Percentiles rank a stretch among this genome's conserved stretches.
Evolutionary conservation across 148 eudicot genomes (phyloP).

Genomic region (Nepenthes mirabilis): DNA sequence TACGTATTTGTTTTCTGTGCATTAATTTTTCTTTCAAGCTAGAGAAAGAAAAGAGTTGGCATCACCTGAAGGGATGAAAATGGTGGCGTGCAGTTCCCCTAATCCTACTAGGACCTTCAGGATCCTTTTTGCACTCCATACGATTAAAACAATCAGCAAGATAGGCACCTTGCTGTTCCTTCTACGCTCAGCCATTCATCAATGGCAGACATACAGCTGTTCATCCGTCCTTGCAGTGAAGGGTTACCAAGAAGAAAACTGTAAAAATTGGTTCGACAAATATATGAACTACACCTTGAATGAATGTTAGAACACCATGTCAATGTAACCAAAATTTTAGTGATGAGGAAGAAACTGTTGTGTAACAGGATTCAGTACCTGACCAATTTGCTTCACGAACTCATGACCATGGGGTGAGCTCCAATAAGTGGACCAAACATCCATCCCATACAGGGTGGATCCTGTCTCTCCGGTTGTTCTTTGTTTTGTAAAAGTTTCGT

Average conservation of each 20-base stretch:
- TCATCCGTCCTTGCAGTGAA: slow-evolving; percentile 15
- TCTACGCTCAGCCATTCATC: slow-evolving; percentile 68
- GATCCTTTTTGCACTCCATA: neutral
- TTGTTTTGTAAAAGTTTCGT: slow-evolving; percentile 50
- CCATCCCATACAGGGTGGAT: slow-evolving; percentile 53
- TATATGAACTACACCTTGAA: neutral
- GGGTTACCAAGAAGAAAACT: neutral
- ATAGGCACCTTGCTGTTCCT: slow-evolving; percentile 13
- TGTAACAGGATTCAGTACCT: slow-evolving; percentile 9
- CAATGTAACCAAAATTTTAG: neutral
- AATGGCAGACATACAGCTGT: slow-evolving; percentile 36
- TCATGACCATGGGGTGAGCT: slow-evolving; percentile 55
- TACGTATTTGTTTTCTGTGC: neutral
- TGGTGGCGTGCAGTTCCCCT: neutral
- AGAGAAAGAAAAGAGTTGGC: neutral
- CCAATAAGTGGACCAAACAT: slow-evolving; percentile 75
- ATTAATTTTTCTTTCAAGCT: neutral
- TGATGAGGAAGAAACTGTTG: neutral
- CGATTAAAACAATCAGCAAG: neutral
- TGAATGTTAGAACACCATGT: neutral
- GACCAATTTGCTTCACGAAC: slow-evolving; percentile 45
- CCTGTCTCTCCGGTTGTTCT: slow-evolving; percentile 29
- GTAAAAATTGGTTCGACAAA: neutral
- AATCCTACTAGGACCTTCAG: neutral
- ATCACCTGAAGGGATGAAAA: slow-evolving; percentile 1